Evolutionary conservation across 495 filamentous ascomycete genomes (phyloP).

Genomic region (Cladorrhinum samala): DNA sequence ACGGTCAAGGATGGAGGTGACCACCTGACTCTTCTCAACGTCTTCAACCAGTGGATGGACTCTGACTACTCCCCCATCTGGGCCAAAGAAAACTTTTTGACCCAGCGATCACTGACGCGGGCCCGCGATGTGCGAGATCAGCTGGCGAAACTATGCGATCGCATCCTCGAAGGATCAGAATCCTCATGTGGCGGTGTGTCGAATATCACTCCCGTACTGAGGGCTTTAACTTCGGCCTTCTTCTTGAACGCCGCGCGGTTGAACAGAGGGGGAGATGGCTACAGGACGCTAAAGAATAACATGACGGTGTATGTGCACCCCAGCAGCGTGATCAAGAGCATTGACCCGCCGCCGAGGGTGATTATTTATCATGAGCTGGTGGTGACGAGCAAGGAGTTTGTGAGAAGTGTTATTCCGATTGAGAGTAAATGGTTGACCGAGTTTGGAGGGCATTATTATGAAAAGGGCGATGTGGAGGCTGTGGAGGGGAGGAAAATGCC

Average conservation of each 20-base stretch:
- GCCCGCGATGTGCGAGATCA: conserved; percentile 93
- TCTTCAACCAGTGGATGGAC: conserved; percentile 97
- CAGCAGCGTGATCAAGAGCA: conserved; percentile 70
- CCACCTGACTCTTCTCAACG: conserved; percentile 83
- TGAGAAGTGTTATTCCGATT: conserved; percentile 80
- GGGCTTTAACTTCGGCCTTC: conserved; percentile 86
- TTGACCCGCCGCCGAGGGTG: conserved; percentile 71
- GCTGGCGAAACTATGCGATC: conserved; percentile 87
- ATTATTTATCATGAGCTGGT: conserved; percentile 91
- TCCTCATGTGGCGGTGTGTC: conserved; percentile 64
- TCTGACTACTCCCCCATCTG: conserved; percentile 83
- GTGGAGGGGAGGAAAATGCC: conserved; percentile 66
- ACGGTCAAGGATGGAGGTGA: conserved; percentile 91
- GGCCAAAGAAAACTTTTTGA: conserved; percentile 90
- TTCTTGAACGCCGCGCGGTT: conserved; percentile 90
- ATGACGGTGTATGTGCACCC: conserved; percentile 89
- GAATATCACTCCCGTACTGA: conserved; percentile 72
- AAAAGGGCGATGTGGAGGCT: conserved; percentile 83
- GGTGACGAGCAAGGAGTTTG: conserved; percentile 89
- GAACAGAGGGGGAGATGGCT: conserved; percentile 79
- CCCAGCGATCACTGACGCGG: conserved; percentile 77
- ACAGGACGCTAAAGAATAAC: conserved; percentile 91
- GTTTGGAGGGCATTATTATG: conserved; percentile 92
- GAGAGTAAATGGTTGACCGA: conserved; percentile 82
- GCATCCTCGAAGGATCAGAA: conserved; percentile 70